Conservation (phyloP, 139 green algal species). For the Chlorella ohadii region DNA sequence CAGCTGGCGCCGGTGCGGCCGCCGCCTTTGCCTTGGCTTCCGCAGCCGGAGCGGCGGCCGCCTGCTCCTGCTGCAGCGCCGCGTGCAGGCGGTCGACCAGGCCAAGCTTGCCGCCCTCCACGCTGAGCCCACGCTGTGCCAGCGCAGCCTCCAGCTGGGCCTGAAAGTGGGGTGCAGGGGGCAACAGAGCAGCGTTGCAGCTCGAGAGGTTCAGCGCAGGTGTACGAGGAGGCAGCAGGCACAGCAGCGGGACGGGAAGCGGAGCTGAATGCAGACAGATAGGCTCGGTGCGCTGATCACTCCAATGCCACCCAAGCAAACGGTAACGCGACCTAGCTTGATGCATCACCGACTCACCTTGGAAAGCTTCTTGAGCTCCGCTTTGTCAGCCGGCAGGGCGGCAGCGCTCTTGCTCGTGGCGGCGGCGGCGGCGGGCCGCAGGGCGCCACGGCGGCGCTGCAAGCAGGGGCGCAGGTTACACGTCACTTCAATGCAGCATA, state of each 20-base stretch:
- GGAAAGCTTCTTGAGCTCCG: not conserved
- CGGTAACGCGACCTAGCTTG: not conserved
- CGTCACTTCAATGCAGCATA: too few species aligned
- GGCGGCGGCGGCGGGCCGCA: not conserved
- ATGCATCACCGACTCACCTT: not conserved
- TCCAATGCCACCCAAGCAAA: too few species aligned
- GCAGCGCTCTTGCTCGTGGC: not conserved
- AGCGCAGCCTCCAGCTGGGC: constrained; percentile 2
- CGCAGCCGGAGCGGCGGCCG: not conserved
- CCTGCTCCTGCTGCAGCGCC: not conserved
- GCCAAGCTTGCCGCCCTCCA: not conserved
- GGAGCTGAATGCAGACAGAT: too few species aligned
- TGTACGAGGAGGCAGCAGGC: not conserved
- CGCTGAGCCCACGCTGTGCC: not conserved
- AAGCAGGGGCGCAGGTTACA: not conserved
- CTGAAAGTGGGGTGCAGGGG: not conserved
- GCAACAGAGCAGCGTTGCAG: too few species aligned
- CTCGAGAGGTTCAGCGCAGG: not conserved
- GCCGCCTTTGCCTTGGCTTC: not conserved
- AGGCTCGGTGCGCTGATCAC: too few species aligned
- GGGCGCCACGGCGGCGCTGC: not conserved
- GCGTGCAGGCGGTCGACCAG: constrained; percentile 12
- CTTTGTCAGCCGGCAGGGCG: not conserved
- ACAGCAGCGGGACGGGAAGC: too few species aligned
- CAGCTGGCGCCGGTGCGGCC: too few species aligned